Evolutionary conservation across 257 asterid species (phyloP).

Genomic region (Jasminum sambac): DNA sequence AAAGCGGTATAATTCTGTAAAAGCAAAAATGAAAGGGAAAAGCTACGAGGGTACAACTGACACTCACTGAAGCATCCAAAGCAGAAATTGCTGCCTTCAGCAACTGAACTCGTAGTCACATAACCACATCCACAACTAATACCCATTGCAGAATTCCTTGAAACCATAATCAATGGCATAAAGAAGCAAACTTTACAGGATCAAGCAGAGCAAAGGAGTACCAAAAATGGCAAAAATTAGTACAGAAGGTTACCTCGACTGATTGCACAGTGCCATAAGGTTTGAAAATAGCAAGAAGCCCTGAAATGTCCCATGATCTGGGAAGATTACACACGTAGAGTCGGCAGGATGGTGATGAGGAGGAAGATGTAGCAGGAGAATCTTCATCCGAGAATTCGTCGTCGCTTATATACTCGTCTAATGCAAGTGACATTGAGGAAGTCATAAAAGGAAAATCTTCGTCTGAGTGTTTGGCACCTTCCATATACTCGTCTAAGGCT

Average conservation of each 20-base stretch:
- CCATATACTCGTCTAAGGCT: not conserved
- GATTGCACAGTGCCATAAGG: constrained; percentile 10
- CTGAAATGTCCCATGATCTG: constrained; percentile 6
- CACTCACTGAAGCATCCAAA: constrained; percentile 15
- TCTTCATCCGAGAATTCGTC: not conserved
- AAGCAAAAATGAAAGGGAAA: not conserved
- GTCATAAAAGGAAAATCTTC: not conserved
- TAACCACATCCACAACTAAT: constrained; percentile 15
- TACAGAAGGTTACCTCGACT: not conserved
- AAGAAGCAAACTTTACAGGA: not conserved
- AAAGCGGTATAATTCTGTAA: not conserved
- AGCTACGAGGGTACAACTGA: too few relatives aligned
- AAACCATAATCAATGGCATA: constrained; percentile 2
- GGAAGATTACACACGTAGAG: constrained; percentile 21
- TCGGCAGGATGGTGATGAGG: not conserved
- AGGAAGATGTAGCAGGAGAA: not conserved
- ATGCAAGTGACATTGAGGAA: not conserved
- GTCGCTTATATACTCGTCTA: not conserved
- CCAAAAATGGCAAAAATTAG: not conserved
- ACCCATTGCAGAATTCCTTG: constrained; percentile 11
- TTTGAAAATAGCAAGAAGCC: constrained; percentile 1
- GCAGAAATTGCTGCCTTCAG: constrained; percentile 17
- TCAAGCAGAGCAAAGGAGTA: not conserved
- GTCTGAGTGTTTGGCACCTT: not conserved
- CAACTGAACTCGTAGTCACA: constrained; percentile 3